Base-by-base conservation (phyloP, 2,329 filamentous ascomycete genomes). In the Thielaviopsis euricoi region DNA sequence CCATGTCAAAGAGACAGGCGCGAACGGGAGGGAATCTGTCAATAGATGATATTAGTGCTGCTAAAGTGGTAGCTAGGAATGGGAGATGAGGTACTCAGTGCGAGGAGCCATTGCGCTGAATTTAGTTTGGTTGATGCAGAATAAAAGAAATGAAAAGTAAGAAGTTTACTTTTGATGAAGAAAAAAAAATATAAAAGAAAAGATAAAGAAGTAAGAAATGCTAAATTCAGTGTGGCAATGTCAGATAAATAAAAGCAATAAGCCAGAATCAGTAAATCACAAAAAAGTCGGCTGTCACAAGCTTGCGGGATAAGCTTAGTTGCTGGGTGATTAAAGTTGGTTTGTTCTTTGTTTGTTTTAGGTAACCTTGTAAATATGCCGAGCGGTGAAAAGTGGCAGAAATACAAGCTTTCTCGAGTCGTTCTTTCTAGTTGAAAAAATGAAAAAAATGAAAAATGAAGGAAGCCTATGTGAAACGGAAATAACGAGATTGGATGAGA, bases 1-100 rank as follows among this genome's bases (percentile, higher is more conserved):
- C 93, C 90, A 97, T 96, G 75, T 98, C 93, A 70, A 98, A 97
- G 63, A 98, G 83, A 71, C 90, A 96, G 64, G 91, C 93, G 64
- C 89, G 81, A 60, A 97, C 78, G 52, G 85, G 82, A 21, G 87
- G 86, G 70, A 89, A 83, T 67, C 85, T 88, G 66, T 21, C 19
- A 19, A 19, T 37, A 25, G 22, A 43, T 7, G 40, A 17, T 17
- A 23, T 57, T 52, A 57, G 55, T 21, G 29, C 3, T 52, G 23
- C 17, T 23, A 17, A n/a, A 7, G 2, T n/a, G 19, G 26, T 56
- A 19, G 22, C 19, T 46, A n/a, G 62, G 62, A 12, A 3, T 2
- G 9, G 25, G n/a, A 12, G n/a, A 46, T 22, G 52, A 68, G 71
- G 62, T 71, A 74, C 74, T 76, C 73, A 59, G 70, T 74, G 58